Conservation (phyloP, 371 early-diverging fungal genomes). For the Mortierella sp. region DNA sequence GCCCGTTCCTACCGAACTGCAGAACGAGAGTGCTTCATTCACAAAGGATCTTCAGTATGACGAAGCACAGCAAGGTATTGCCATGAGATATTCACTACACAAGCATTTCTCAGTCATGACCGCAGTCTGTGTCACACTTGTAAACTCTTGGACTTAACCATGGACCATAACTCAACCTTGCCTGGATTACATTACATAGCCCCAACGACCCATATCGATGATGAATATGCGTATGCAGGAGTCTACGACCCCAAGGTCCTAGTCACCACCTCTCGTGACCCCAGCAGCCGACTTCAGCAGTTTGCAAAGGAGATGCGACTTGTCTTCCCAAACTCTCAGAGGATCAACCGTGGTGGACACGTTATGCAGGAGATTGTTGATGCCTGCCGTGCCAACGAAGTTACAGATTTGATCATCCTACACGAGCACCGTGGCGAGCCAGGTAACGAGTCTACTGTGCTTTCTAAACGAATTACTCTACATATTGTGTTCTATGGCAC, state of each 20-base stretch:
- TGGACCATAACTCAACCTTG: not conserved
- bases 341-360: slow-evolving; percentile 98
- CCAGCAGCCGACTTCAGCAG: slow-evolving; percentile 92
- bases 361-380: slow-evolving; percentile 96
- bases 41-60: slow-evolving; percentile 87
- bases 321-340: slow-evolving; percentile 96
- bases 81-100: not conserved
- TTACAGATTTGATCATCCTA: slow-evolving; percentile 96
- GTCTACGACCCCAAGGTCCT: slow-evolving; percentile 95
- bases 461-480: too few species aligned
- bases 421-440: slow-evolving; percentile 99
- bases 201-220: slow-evolving; percentile 89
- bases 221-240: slow-evolving; percentile 96
- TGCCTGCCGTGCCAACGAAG: slow-evolving; percentile 94
- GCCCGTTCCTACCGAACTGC: slow-evolving; percentile 84
- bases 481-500: not conserved
- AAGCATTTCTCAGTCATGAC: not conserved
- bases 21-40: slow-evolving; percentile 78
- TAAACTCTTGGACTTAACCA: not conserved
- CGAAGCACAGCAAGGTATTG: slow-evolving; percentile 83
- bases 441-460: slow-evolving; percentile 55
- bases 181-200: slow-evolving; percentile 47
- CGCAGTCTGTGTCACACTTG: not conserved
- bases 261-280: slow-evolving; percentile 98
- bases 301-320: slow-evolving; percentile 99